Conservation (phyloP, 139 green algal genomes). For the Chlamydomonas asymmetrica region DNA sequence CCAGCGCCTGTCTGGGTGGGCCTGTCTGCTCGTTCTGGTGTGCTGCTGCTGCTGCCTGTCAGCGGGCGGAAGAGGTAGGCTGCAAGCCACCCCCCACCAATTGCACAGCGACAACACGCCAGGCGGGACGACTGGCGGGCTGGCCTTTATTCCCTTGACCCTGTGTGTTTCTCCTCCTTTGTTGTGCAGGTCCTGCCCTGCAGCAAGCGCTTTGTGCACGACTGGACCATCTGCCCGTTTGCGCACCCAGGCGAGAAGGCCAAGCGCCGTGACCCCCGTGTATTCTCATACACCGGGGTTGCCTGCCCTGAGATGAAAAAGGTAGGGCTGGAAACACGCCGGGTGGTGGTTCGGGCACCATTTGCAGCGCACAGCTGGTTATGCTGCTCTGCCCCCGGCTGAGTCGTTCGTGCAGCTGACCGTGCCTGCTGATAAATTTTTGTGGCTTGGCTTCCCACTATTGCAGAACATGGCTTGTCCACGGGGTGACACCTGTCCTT, state of each 20-base stretch:
- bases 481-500: conserved; percentile 77
- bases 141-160: background rate
- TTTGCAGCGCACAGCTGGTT: background rate
- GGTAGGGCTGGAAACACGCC: conserved; percentile 25
- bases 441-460: background rate
- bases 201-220: conserved; percentile 72
- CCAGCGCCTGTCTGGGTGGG: background rate
- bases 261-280: conserved; percentile 79
- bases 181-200: conserved; percentile 71
- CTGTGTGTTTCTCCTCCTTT: background rate
- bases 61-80: no score
- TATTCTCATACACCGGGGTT: conserved; percentile 87
- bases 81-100: background rate
- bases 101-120: background rate
- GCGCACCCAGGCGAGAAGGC: conserved; percentile 94
- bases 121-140: background rate
- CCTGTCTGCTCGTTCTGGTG: background rate
- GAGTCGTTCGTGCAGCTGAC: background rate
- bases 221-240: conserved; percentile 91
- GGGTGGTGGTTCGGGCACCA: background rate
- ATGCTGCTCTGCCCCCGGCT: background rate
- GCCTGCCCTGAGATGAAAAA: conserved; percentile 94
- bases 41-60: background rate
- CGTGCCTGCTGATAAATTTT: background rate
- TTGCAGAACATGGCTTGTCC: conserved; percentile 65